Evolutionary conservation across 2,329 filamentous ascomycete genomes (phyloP).

Genomic region (Alternaria longipes): DNA sequence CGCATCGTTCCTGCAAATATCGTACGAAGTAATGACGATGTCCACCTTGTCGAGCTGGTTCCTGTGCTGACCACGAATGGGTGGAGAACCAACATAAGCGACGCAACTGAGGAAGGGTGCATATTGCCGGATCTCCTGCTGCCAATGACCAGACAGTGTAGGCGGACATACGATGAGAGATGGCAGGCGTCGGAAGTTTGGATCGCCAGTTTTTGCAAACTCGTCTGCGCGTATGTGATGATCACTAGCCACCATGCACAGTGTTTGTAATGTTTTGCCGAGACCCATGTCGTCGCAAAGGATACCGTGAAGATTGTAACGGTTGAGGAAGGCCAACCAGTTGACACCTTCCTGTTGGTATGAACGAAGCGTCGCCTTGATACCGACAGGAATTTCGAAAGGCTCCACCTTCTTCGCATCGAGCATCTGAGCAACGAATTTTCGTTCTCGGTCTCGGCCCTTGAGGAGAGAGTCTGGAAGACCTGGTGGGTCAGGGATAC

Average conservation of each 20-base stretch:
- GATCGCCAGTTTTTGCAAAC: slow-evolving; percentile 80
- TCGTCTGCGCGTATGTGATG: slow-evolving; percentile 94
- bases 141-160: slow-evolving; percentile 96
- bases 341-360: slow-evolving; percentile 99
- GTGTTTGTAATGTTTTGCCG: slow-evolving; percentile 94
- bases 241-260: slow-evolving; percentile 97
- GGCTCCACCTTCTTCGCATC: slow-evolving; percentile 96
- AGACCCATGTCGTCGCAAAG: slow-evolving; percentile 99
- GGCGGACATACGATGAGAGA: slow-evolving; percentile 96
- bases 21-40: slow-evolving; percentile 96
- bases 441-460: slow-evolving; percentile 91
- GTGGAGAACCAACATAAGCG: slow-evolving; percentile 89
- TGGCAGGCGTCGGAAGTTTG: slow-evolving; percentile 81
- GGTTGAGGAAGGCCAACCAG: slow-evolving; percentile 97
- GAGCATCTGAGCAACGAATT: slow-evolving; percentile 95
- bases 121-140: slow-evolving; percentile 95
- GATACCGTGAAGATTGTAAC: slow-evolving; percentile 96
- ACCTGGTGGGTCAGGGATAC: slow-evolving; percentile 94
- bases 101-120: slow-evolving; percentile 91
- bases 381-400: slow-evolving; percentile 92
- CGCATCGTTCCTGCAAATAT: slow-evolving; percentile 96
- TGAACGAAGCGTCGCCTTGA: slow-evolving; percentile 94
- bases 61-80: slow-evolving; percentile 77
- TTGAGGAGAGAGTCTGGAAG: slow-evolving; percentile 87
- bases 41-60: slow-evolving; percentile 79